phyloP scores from a whole-genome alignment of 352 stramenopile species.

The Phytophthora parvispora region DNA sequence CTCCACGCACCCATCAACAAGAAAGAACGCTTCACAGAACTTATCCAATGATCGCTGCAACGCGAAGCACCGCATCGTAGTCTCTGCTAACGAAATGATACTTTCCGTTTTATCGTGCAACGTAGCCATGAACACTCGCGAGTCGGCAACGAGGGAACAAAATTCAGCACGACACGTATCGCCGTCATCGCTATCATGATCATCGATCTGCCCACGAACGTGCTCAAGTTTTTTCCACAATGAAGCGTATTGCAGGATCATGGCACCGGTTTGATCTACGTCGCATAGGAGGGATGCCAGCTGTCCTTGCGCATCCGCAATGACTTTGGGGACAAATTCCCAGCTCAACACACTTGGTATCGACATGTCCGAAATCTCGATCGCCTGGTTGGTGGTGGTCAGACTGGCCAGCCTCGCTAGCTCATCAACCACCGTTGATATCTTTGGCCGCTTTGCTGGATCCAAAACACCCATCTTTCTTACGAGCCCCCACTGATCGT shows the following conservation, averaged over 20 bases:
- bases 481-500: background rate
- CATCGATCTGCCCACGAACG: background rate
- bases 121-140: background rate
- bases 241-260: background rate
- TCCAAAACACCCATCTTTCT: background rate
- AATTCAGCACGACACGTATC: background rate
- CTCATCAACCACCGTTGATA: slow-evolving; percentile 1
- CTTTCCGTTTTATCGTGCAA: background rate
- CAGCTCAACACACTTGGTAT: background rate
- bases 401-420: background rate
- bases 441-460: background rate
- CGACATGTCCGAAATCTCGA: background rate
- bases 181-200: background rate
- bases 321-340: background rate
- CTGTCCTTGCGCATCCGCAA: background rate
- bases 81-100: background rate
- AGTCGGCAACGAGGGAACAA: background rate
- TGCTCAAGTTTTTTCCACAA: background rate
- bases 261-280: background rate
- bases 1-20: too few relatives aligned
- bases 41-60: background rate
- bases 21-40: background rate
- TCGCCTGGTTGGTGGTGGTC: background rate
- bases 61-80: background rate
- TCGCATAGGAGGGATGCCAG: background rate